A percentile compares a stretch with the other conserved stretches of the same genome.
Conservation (phyloP, 2,329 filamentous ascomycete genomes). For the Domatiomyces catenatus region DNA sequence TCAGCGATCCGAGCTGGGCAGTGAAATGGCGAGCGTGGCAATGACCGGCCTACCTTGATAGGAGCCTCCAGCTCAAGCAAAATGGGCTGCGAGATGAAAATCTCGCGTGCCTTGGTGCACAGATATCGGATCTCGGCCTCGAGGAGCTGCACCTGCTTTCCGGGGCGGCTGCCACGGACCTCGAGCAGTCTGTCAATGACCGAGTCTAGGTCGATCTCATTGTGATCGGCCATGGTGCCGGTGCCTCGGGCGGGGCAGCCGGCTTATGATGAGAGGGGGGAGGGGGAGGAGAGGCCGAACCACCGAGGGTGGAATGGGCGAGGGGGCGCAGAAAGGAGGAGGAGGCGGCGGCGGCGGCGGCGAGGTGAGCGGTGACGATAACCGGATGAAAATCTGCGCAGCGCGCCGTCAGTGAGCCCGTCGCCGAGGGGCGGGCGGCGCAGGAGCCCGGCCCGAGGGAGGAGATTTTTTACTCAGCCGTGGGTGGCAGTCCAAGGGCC, state of each 20-base stretch:
- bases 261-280: conserved; percentile 3
- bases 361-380: background rate
- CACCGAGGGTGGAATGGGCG: conserved; percentile 10
- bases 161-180: conserved; percentile 90
- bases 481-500: background rate
- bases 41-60: conserved; percentile 64
- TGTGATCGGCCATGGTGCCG: conserved; percentile 53
- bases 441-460: background rate
- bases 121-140: conserved; percentile 93
- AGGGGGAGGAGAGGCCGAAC: conserved; percentile 11
- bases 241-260: conserved; percentile 11
- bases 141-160: conserved; percentile 94
- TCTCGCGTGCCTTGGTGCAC: conserved; percentile 96
- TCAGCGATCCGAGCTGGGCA: background rate
- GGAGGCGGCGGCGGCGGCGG: background rate
- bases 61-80: conserved; percentile 93
- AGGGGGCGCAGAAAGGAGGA: conserved; percentile 2
- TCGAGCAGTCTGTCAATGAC: conserved; percentile 98
- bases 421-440: background rate
- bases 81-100: conserved; percentile 98
- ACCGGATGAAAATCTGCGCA: background rate
- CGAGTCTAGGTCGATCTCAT: conserved; percentile 96
- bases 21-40: background rate
- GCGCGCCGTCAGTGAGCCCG: background rate
- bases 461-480: background rate